These are phyloP conservation scores for Phytophthora pisi DNA, from an alignment of 352 stramenopile genomes.

Conservation along the genomic window DNA sequence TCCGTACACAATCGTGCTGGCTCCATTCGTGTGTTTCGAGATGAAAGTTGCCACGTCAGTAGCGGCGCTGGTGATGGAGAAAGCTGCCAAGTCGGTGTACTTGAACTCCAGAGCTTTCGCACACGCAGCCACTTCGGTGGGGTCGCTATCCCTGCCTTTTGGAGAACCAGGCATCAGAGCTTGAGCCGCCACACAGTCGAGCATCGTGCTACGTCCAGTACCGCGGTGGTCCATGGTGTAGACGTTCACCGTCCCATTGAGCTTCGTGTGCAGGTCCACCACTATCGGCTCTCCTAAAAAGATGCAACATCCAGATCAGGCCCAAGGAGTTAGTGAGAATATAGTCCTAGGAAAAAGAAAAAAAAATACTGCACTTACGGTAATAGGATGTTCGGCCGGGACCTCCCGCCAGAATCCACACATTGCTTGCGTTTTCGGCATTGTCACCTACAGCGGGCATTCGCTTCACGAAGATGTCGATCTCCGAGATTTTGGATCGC, in stretches of 20 bases:
- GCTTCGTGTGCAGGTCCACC: constrained; percentile 26
- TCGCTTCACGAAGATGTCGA: constrained; percentile 14
- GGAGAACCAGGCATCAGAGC: constrained; percentile 36
- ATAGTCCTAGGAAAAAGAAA: not conserved
- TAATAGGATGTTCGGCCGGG: constrained; percentile 31
- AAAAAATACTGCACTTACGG: constrained; percentile 14
- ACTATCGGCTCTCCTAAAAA: constrained; percentile 42
- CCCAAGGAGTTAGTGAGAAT: not conserved
- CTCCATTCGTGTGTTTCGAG: not conserved
- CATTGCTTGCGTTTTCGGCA: constrained; percentile 7
- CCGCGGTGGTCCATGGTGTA: constrained; percentile 52
- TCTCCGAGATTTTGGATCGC: constrained; percentile 1
- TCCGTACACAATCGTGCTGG: not conserved
- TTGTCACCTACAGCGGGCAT: not conserved
- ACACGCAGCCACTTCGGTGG: constrained; percentile 34
- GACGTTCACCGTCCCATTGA: constrained; percentile 37
- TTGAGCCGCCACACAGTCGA: constrained; percentile 21
- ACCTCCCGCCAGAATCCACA: constrained; percentile 42
- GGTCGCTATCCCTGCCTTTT: constrained; percentile 8
- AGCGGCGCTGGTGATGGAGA: not conserved
- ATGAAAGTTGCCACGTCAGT: not conserved
- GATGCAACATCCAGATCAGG: not conserved
- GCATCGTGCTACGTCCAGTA: constrained; percentile 29
- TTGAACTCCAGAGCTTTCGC: constrained; percentile 33
- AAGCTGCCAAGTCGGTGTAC: constrained; percentile 36